Base-by-base conservation (phyloP, 2,329 filamentous ascomycete genomes). In the Ophidiomyces ophidiicola region DNA sequence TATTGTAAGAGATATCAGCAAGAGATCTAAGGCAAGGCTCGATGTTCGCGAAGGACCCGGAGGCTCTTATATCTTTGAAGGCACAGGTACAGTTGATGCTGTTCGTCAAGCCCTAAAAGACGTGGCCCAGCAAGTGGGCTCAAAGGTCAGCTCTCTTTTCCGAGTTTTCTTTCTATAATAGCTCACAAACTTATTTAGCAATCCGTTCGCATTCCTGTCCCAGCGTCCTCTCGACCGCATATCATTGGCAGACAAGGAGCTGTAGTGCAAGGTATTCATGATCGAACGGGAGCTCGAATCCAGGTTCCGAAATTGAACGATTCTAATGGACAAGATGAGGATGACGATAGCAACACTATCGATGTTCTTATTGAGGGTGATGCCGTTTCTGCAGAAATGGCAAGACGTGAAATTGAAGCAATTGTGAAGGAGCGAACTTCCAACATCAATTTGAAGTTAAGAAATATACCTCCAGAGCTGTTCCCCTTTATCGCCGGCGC, bases 201-300 rank as follows among this genome's bases (percentile, higher is more conserved):
- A 68, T 71, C 72, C 37, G 70, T 83, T 54, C 80, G 77, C 48
- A 76, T 96, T 34, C 71, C 82, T 2, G 80, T 98, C 48, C 90
- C 88, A 37, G 74, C 80, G 34, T 88, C 85, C 26, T 76, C 85
- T 15, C 78, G 86, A 45, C 76, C 87, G 38, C 81, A 88, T 61
- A 87, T 98, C 61, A 96, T 98, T 57, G 92, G 90, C 51, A 86
- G 84, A 56, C 79, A 82, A 56, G 92, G 92, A 43, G 75, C 84
- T 18, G 88, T 81, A 45, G 92, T 98, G 58, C 88, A 92, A 64
- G 74, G 80, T 32, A 78, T 98, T 38, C 83, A 88, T 63, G 83
- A 88, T 60, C 80, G 82, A 60, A 90, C 86, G 2, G 87, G 88
- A 45, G 88, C 90, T 38, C 78, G 78, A 48, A 87, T 98, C 54